Evolutionary conservation across 441 rosid genomes (phyloP).

Genomic region (Theobroma grandiflorum): DNA sequence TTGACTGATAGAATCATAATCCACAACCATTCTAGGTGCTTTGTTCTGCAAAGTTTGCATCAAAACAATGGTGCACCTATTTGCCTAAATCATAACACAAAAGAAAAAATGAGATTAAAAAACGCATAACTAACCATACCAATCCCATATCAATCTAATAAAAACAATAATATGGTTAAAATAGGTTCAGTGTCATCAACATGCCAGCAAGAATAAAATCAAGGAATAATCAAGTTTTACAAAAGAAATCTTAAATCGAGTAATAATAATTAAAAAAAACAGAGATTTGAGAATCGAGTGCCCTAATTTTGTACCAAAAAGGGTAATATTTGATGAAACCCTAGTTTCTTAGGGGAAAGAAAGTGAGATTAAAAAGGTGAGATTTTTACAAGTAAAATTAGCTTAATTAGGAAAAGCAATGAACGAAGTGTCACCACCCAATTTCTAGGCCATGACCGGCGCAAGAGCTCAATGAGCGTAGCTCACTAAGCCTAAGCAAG

Average conservation of each 20-base stretch:
- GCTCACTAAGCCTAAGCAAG: too few relatives aligned
- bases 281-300: background rate
- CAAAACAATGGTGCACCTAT: slow-evolving; percentile 90
- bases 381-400: background rate
- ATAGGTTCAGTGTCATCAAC: background rate
- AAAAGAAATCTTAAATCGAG: background rate
- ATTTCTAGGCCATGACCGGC: too few relatives aligned
- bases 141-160: background rate
- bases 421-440: too few relatives aligned
- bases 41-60: slow-evolving; percentile 84
- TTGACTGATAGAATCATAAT: too few relatives aligned
- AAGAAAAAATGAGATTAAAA: slow-evolving; percentile 19
- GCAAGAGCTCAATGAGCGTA: too few relatives aligned
- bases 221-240: background rate
- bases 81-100: slow-evolving; percentile 60
- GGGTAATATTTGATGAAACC: slow-evolving; percentile 26
- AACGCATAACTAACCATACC: background rate
- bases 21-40: slow-evolving; percentile 93
- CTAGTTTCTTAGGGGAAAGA: too few relatives aligned
- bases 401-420: background rate
- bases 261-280: background rate
- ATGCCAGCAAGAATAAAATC: background rate
- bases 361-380: background rate
- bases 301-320: slow-evolving; percentile 1
- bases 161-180: background rate